phyloP scores from a whole-genome alignment of 225 moss, liverwort and hornwort genomes.

The Pleurozium schreberi region DNA sequence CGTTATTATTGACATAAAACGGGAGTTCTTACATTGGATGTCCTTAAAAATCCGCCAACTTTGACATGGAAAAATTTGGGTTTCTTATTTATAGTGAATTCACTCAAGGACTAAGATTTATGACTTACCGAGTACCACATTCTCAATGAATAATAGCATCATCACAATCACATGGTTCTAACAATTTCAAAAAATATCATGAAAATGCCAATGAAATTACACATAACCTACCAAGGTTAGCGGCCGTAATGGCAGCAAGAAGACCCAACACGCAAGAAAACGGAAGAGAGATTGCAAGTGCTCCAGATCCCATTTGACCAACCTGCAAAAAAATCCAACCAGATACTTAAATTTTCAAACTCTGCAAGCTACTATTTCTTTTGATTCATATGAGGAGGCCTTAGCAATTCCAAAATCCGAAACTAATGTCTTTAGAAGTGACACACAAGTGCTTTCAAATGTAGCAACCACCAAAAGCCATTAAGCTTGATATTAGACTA shows the following conservation, averaged over 20 bases:
- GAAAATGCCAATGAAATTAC: not conserved
- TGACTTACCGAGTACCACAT: not conserved
- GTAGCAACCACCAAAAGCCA: not conserved
- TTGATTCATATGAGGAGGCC: too few relatives aligned
- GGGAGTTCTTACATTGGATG: too few relatives aligned
- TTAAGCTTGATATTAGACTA: not conserved
- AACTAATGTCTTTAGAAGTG: not conserved
- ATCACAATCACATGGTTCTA: not conserved
- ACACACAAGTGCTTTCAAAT: not conserved
- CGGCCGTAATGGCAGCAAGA: conserved; percentile 28
- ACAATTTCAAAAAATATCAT: not conserved
- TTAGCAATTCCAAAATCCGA: not conserved
- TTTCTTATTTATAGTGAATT: too few relatives aligned
- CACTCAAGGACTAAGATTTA: not conserved
- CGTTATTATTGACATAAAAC: too few relatives aligned
- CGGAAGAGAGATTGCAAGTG: conserved; percentile 33
- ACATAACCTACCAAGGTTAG: conserved; percentile 16
- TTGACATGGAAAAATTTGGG: too few relatives aligned
- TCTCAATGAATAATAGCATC: not conserved
- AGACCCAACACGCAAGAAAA: conserved; percentile 34
- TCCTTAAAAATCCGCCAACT: too few relatives aligned
- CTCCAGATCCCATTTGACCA: conserved; percentile 18
- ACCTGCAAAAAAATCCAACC: conserved; percentile 4
- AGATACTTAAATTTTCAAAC: not conserved
- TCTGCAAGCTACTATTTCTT: not conserved